These are phyloP conservation scores for Aquilaria malaccensis DNA, from an alignment of 345 rosid species.

Conservation along the genomic window DNA sequence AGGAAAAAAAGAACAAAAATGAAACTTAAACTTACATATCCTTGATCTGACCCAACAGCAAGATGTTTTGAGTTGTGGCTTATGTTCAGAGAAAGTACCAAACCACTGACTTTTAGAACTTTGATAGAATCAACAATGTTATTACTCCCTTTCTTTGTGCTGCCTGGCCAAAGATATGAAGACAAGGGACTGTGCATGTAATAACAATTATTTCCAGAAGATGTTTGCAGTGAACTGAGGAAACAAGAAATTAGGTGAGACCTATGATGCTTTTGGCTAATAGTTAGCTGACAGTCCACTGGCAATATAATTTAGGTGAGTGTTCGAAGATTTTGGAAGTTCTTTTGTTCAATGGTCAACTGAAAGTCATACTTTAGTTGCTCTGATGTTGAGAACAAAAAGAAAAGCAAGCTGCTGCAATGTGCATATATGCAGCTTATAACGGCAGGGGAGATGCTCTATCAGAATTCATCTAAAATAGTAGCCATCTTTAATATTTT, in stretches of 20 bases:
- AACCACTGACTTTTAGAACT: conserved; percentile 58
- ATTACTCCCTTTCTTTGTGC: conserved; percentile 57
- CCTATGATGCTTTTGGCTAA: too few species aligned
- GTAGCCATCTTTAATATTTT: too few species aligned
- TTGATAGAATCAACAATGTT: conserved; percentile 58
- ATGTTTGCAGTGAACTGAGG: background rate
- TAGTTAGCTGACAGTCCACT: too few species aligned
- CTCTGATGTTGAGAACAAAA: background rate
- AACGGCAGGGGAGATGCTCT: too few species aligned
- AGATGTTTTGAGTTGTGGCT: conserved; percentile 50
- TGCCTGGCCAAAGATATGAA: conserved; percentile 36
- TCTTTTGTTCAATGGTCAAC: too few species aligned
- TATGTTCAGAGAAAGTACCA: conserved; percentile 47
- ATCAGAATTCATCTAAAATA: too few species aligned
- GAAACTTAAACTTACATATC: conserved; percentile 53
- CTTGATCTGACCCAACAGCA: conserved; percentile 77
- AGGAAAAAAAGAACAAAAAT: background rate
- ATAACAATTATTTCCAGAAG: background rate
- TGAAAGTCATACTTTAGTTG: too few species aligned
- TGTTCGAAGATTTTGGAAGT: too few species aligned
- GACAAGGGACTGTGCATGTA: background rate
- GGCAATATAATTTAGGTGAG: too few species aligned
- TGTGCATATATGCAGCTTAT: too few species aligned
- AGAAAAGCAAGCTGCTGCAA: background rate
- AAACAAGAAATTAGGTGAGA: too few species aligned